Base-by-base conservation (phyloP, 2,329 filamentous ascomycete genomes). In the Metarhizium robertsii region DNA sequence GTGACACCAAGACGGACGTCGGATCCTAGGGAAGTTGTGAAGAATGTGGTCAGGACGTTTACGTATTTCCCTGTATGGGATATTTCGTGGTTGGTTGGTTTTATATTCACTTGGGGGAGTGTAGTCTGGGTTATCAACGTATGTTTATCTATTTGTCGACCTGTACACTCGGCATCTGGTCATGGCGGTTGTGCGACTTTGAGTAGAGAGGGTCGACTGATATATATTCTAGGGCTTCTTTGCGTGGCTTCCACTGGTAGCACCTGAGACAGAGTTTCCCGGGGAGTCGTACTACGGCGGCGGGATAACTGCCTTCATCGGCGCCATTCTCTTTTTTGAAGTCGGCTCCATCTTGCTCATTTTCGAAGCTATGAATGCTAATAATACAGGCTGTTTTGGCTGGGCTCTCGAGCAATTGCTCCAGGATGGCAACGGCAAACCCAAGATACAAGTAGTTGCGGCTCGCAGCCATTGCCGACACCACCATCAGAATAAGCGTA, bases 361-460 rank as follows among this genome's bases (percentile, higher is more conserved):
- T 67, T 70, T 86, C 2, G 85, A 88, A 66, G 85, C 85, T 3
- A 74, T 87, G n/a, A 88, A 88, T 64, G 81, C 84, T 62, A 82
- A 86, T 61, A 73, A 78, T 13, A 71, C 77, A 0, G 81, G 79
- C 13, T 88, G 85, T 65, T 88, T 88, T 64, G 85, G 85, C 3
- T 88, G 84, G 84, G 85, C 84, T 0, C 61, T 88, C 1, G 79
- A 86, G 60, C 73, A 74, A 25, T 73, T 73, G 0, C 45, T 79
- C 2, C 71, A 71, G 14, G 40, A 40, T 18, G 57, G 54, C n/a
- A 34, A 30, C 30, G 54, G 53, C 45, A 53, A 45, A 14, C 42
- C 54, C 30, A 51, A 38, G 48, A 29, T 56, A 16, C 54, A 29
- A 25, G 47, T 58, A 8, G 49, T 56, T 29, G 57, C 54, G 38